A percentile compares a stretch with the other conserved stretches of the same genome.
Conservation (phyloP, 345 rosid genomes). For the Dimocarpus longan region DNA sequence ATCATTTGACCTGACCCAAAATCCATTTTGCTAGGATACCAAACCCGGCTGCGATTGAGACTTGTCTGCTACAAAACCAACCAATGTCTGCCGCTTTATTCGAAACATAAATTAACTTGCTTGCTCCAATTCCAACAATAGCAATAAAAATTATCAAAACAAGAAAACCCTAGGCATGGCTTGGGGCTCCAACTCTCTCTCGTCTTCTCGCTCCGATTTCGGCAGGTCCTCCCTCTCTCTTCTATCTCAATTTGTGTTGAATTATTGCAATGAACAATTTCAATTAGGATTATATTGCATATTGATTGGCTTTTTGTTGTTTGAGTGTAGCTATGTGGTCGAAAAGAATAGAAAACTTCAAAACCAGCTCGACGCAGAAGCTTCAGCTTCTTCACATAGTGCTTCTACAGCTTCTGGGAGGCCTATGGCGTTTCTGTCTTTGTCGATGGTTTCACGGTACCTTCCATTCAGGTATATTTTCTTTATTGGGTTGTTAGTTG, state of each 20-base stretch:
- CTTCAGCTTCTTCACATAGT: slow-evolving; percentile 45
- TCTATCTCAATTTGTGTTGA: background rate
- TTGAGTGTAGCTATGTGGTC: slow-evolving; percentile 67
- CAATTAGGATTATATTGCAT: background rate
- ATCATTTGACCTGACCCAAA: background rate
- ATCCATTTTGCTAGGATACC: background rate
- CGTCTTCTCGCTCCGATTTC: slow-evolving; percentile 78
- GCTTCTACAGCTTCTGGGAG: slow-evolving; percentile 45
- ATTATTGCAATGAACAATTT: background rate
- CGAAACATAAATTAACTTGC: slow-evolving; percentile 1
- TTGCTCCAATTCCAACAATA: slow-evolving; percentile 39
- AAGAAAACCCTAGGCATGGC: slow-evolving; percentile 86
- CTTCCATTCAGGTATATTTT: slow-evolving; percentile 76
- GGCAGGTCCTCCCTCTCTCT: slow-evolving; percentile 54
- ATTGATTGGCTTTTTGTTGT: background rate
- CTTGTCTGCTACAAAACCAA: background rate
- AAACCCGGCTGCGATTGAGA: background rate
- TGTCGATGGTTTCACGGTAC: slow-evolving; percentile 90
- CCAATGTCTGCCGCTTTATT: slow-evolving; percentile 26
- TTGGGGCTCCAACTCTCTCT: slow-evolving; percentile 78
- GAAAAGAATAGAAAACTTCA: slow-evolving; percentile 86
- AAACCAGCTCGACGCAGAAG: slow-evolving; percentile 65
- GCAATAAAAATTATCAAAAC: slow-evolving; percentile 17
- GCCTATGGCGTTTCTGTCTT: slow-evolving; percentile 80
- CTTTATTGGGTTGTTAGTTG: background rate